phyloP scores from a whole-genome alignment of 306 rosid genomes.

The Fagus crenata region DNA sequence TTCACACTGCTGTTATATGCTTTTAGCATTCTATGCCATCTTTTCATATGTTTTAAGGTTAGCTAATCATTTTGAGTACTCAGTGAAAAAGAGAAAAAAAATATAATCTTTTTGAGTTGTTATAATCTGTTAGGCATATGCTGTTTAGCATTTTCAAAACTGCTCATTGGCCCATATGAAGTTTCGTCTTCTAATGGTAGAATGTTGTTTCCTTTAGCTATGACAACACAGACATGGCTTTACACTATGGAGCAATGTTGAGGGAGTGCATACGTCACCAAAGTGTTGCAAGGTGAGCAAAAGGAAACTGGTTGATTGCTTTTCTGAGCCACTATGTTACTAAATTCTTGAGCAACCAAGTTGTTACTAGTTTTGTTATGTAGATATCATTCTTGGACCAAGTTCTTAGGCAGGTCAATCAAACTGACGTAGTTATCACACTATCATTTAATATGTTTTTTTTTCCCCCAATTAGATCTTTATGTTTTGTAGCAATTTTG shows the following conservation, averaged over 20 bases:
- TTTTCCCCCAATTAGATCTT: background rate
- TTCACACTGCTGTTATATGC: background rate
- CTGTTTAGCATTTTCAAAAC: background rate
- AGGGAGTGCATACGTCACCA: slow-evolving; percentile 99
- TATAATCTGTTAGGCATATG: background rate
- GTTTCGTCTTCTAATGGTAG: slow-evolving; percentile 10
- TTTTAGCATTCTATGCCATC: background rate
- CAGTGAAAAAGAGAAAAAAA: no score
- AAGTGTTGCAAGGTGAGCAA: slow-evolving; percentile 83
- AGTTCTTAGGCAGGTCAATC: background rate
- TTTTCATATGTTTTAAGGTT: background rate
- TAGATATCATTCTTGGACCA: slow-evolving; percentile 1
- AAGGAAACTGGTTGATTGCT: slow-evolving; percentile 16
- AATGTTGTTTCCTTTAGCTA: slow-evolving; percentile 48
- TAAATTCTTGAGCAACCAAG: slow-evolving; percentile 14
- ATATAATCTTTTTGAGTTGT: background rate
- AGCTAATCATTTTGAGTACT: background rate
- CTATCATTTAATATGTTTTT: background rate
- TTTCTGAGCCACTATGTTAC: slow-evolving; percentile 3
- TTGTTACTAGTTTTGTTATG: background rate
- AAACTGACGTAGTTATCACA: background rate
- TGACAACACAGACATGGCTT: slow-evolving; percentile 88
- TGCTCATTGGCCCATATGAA: background rate
- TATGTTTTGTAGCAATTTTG: background rate
- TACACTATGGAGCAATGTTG: slow-evolving; percentile 96